These are phyloP conservation scores for Aspergillus steynii DNA, from an alignment of 495 filamentous ascomycete genomes.

Conservation along the genomic window DNA sequence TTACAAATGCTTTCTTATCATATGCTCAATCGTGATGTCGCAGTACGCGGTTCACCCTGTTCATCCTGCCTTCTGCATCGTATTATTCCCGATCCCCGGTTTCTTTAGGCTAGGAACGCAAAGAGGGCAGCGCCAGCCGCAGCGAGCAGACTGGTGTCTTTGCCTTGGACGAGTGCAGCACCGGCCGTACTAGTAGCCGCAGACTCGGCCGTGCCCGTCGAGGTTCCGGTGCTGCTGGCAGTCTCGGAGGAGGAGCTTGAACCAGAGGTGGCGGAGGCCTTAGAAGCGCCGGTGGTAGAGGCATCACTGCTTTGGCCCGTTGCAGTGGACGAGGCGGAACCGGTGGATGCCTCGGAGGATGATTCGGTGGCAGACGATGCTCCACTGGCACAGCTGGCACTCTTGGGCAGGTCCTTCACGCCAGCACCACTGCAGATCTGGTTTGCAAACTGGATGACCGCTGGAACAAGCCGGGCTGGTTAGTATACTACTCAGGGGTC, in stretches of 20 bases:
- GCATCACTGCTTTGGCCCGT: constrained; percentile 10
- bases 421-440: constrained; percentile 49
- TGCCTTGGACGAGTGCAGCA: constrained; percentile 46
- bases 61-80: background rate
- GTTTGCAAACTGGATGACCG: constrained; percentile 50
- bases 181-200: constrained; percentile 34
- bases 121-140: constrained; percentile 36
- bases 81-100: background rate
- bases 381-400: constrained; percentile 36
- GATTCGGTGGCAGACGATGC: constrained; percentile 22
- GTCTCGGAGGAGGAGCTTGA: constrained; percentile 9
- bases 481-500: background rate
- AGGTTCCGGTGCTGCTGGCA: constrained; percentile 8
- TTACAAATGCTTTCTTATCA: background rate
- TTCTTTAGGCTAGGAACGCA: constrained; percentile 33
- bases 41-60: no score
- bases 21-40: background rate
- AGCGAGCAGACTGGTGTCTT: constrained; percentile 34
- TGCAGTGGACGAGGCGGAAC: constrained; percentile 8
- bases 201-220: constrained; percentile 18
- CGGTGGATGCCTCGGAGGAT: constrained; percentile 22
- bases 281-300: constrained; percentile 17
- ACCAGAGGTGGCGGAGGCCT: constrained; percentile 1
- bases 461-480: constrained; percentile 24
- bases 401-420: constrained; percentile 39